These are phyloP conservation scores for Astraeus odoratus DNA, from an alignment of 768 basidiomycete species.

Conservation along the genomic window DNA sequence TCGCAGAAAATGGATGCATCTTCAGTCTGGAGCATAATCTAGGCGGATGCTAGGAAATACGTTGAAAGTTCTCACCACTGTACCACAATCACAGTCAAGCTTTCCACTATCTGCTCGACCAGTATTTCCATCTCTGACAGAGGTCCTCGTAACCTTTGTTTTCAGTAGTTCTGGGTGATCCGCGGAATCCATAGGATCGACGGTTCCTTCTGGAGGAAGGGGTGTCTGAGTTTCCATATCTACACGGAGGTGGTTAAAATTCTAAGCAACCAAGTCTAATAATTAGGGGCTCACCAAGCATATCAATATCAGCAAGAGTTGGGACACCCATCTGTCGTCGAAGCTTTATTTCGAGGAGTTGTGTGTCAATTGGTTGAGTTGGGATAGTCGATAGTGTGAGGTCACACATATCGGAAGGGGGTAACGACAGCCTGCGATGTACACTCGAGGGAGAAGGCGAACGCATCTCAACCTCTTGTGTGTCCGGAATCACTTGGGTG, in stretches of 20 bases:
- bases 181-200: constrained; percentile 25
- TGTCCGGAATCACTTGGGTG: constrained; percentile 41
- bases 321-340: constrained; percentile 7
- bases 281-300: constrained; percentile 34
- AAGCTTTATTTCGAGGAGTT: constrained; percentile 30
- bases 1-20: constrained; percentile 60
- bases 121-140: constrained; percentile 3
- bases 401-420: constrained; percentile 21
- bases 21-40: constrained; percentile 36
- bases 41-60: neutral
- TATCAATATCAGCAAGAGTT: constrained; percentile 34
- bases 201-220: constrained; percentile 13
- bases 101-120: constrained; percentile 28
- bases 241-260: too few species aligned
- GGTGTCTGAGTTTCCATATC: constrained; percentile 29
- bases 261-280: neutral
- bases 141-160: neutral
- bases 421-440: constrained; percentile 14
- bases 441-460: constrained; percentile 17
- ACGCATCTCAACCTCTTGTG: constrained; percentile 23
- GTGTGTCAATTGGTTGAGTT: constrained; percentile 31
- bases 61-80: constrained; percentile 34
- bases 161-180: neutral
- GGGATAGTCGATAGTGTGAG: constrained; percentile 14
- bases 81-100: constrained; percentile 65